These are phyloP conservation scores for Microcyclospora pomicola DNA, from an alignment of 2,329 filamentous ascomycete genomes.

Conservation along the genomic window DNA sequence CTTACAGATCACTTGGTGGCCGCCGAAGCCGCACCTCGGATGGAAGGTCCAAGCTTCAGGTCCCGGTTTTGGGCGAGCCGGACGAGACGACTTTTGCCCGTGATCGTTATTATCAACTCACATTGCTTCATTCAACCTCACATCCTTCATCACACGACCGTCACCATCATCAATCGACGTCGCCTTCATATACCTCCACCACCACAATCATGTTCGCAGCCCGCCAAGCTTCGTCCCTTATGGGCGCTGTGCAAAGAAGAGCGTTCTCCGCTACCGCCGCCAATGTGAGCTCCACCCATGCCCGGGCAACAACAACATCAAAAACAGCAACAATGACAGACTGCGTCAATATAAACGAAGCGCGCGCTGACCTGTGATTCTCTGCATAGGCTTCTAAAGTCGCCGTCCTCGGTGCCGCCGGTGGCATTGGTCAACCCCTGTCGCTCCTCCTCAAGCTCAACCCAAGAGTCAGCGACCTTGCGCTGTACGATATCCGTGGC, in stretches of 20 bases:
- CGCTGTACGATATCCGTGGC: conserved; percentile 94
- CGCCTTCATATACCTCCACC: too few relatives aligned
- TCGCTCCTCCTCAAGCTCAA: conserved; percentile 98
- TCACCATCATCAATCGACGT: too few relatives aligned
- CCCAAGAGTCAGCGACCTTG: conserved; percentile 82
- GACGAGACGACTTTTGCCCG: too few relatives aligned
- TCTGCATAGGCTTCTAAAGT: conserved; percentile 77
- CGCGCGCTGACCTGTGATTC: conserved; percentile 1
- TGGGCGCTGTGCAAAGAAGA: conserved; percentile 37
- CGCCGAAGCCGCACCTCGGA: too few relatives aligned
- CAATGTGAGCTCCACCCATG: conserved; percentile 28
- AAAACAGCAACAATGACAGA: not conserved
- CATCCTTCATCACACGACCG: too few relatives aligned
- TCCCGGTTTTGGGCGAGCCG: too few relatives aligned
- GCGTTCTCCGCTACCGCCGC: conserved; percentile 39
- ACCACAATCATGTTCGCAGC: conserved; percentile 55
- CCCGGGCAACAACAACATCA: not conserved
- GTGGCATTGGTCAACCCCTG: conserved; percentile 96
- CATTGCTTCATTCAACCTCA: too few relatives aligned
- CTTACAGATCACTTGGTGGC: too few relatives aligned
- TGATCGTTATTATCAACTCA: too few relatives aligned
- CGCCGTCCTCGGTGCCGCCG: conserved; percentile 86
- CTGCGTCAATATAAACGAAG: not conserved
- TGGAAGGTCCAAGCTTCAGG: too few relatives aligned
- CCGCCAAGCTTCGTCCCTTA: conserved; percentile 31